phyloP scores from a whole-genome alignment of 495 filamentous ascomycete species.

The Penicillium soppii region DNA sequence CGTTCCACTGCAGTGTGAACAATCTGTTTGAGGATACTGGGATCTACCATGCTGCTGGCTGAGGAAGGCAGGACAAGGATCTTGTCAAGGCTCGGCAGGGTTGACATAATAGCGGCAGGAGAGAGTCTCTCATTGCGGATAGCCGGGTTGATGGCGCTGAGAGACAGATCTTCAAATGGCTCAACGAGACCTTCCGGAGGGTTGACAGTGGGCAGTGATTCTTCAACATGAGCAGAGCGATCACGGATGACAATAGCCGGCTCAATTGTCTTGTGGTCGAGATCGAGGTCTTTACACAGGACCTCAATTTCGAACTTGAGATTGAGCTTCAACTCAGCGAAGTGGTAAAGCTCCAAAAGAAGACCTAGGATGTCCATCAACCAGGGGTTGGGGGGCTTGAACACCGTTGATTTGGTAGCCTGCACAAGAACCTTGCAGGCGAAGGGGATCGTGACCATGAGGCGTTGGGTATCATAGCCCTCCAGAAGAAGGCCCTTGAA shows the following conservation, averaged over 20 bases:
- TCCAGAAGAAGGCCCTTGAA: conserved; percentile 95
- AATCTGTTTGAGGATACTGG: conserved; percentile 73
- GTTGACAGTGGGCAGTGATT: conserved; percentile 51
- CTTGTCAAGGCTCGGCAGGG: conserved; percentile 75
- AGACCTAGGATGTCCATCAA: conserved; percentile 88
- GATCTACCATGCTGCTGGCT: conserved; percentile 69
- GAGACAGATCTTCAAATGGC: conserved; percentile 72
- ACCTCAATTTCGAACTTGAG: conserved; percentile 98
- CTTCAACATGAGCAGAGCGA: conserved; percentile 59
- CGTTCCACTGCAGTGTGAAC: conserved; percentile 79
- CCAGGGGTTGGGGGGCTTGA: conserved; percentile 95
- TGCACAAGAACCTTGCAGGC: conserved; percentile 91
- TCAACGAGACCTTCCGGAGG: conserved; percentile 72
- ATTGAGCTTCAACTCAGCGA: conserved; percentile 89
- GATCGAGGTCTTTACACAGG: conserved; percentile 83
- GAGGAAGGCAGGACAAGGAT: conserved; percentile 72
- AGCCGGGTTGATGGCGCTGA: conserved; percentile 68
- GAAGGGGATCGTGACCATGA: conserved; percentile 91
- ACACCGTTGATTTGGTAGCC: conserved; percentile 80
- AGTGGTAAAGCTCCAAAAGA: conserved; percentile 87
- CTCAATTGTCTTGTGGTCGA: conserved; percentile 84
- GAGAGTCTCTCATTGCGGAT: conserved; percentile 70
- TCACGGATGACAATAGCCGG: conserved; percentile 78
- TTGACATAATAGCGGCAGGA: conserved; percentile 66
- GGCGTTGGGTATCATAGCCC: conserved; percentile 82